These are phyloP conservation scores for Pyrenophora seminiperda DNA, from an alignment of 2,329 filamentous ascomycete genomes.

Conservation along the genomic window DNA sequence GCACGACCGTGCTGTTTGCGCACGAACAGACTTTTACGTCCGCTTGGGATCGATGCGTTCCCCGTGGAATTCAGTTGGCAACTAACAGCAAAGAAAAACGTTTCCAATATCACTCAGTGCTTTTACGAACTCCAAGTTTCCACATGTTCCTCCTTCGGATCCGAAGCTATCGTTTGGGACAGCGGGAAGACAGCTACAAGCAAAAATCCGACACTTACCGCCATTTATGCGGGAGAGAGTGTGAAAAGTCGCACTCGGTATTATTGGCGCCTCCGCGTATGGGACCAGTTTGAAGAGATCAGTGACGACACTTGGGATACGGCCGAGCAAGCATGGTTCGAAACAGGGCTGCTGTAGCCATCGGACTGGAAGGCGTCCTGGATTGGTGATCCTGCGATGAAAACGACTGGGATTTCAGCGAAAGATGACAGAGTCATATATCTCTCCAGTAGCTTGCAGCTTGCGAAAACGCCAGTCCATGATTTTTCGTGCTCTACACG, in stretches of 20 bases:
- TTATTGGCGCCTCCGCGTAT: constrained; percentile 1
- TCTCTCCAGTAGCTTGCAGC: neutral
- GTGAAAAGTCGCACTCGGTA: constrained; percentile 1
- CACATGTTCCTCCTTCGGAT: neutral
- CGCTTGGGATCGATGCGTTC: neutral
- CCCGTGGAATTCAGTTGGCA: constrained; percentile 1
- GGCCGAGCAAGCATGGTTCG: neutral
- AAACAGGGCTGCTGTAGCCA: neutral
- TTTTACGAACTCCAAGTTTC: constrained; percentile 1
- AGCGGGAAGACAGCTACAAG: neutral
- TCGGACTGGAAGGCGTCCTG: constrained; percentile 1
- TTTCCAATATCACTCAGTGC: neutral
- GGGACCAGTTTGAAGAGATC: neutral
- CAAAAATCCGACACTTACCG: neutral
- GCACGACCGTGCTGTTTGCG: constrained; percentile 1
- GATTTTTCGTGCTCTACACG: too few species aligned
- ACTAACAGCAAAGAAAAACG: neutral
- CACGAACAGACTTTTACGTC: neutral
- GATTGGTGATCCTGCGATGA: neutral
- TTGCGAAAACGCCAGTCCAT: neutral
- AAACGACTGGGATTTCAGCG: neutral
- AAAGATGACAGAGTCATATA: constrained; percentile 1
- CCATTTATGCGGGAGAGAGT: neutral
- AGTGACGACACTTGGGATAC: neutral
- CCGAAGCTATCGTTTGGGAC: neutral